Base-by-base conservation (phyloP, 306 rosid species). In the Aeschynomene evenia region DNA sequence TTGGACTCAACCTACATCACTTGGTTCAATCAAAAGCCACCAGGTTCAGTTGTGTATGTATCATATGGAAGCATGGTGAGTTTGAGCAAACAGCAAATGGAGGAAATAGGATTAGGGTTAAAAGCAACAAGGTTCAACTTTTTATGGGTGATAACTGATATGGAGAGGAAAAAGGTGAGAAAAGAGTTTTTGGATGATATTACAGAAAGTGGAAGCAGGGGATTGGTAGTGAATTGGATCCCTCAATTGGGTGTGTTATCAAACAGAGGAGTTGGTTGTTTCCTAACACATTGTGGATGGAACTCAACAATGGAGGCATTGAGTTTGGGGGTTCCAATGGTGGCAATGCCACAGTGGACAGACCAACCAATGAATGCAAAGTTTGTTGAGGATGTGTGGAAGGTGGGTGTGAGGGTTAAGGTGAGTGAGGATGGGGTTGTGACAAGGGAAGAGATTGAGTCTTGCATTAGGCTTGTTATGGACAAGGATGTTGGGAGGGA, bases 11-110 rank as follows among this genome's bases (percentile, higher is more conserved):
- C 77, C 6, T 34, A 55, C 56, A 68, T 8, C 3, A 37, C n/a
- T 7, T 87, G 96, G 91, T 77, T 87, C 51, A 68, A 73, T 8
- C 14, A 33, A 21, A 88, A 86, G 81, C 75, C 86, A 7, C 28
- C 33, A 37, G 13, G 73, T 16, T 84, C 91, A 0, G 86, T 82
- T 1, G 63, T 84, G 19, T 88, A 84, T 42, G 75, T 82, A 36
- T 79, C 95, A 10, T 88, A 84, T 53, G 91, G 95, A 0, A 88
- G 89, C 81, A 73, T 82, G 77, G 86, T 77, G 0, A 42, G 9
- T 12, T 54, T 88, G 0, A 78, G 77, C 63, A 68, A 6, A 46
- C 57, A 65, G 33, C 89, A 88, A 58, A 82, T 86, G 87, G 59
- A 26, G 62, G 89, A 88, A 55, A 79, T 88, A 12, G 79, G 86